Evolutionary conservation across 495 filamentous ascomycete genomes (phyloP), one percentile per base, ranked within the genome.

Genomic region (Schizothecium vesticola): DNA sequence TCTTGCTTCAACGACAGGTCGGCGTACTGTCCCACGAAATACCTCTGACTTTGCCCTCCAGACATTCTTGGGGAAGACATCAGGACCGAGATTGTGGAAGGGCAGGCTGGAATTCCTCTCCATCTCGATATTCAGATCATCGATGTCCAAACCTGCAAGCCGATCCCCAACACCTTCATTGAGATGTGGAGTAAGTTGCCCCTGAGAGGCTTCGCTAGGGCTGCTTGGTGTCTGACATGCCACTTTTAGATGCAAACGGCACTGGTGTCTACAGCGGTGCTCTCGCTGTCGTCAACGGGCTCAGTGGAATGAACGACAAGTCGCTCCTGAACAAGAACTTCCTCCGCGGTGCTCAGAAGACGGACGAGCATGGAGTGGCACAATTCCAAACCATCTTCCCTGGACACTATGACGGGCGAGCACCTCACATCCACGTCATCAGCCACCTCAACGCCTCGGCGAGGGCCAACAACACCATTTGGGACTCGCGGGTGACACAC

Each of bases 111-210:
- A 66, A 80, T 89, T 25, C 77, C 82, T 21, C 78, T 88, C 16
- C 81, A 81, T 66, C 77, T 89, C 57, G 87, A 89, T 64, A 77
- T 88, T 71, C 85, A 87, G 73, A 68, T 89, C 55, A 79, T 88
- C 64, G 83, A 89, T 72, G 79, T 76, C 63, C 80, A 83, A 56
- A 86, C 82, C 64, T 89, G 85, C 77, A 74, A 86, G 33, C 82
- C 85, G 1, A 72, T 88, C 13, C 76, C 81, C 0, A 78, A 82
- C 59, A 75, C 83, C 58, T 89, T 83, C 67, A 75, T 87, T 56
- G 88, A 89, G 68, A 73, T 87, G 62, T 88, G 87, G 86, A 82
- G 71, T 73, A 69, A 43, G 69, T 63, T 23, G 9, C 13, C 31
- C 29, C 13, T 23, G n/a, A 3, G n/a, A 11, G 9, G 3, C 36